Base-by-base conservation (phyloP, 2,329 filamentous ascomycete genomes). In the Juglanconis sp. region DNA sequence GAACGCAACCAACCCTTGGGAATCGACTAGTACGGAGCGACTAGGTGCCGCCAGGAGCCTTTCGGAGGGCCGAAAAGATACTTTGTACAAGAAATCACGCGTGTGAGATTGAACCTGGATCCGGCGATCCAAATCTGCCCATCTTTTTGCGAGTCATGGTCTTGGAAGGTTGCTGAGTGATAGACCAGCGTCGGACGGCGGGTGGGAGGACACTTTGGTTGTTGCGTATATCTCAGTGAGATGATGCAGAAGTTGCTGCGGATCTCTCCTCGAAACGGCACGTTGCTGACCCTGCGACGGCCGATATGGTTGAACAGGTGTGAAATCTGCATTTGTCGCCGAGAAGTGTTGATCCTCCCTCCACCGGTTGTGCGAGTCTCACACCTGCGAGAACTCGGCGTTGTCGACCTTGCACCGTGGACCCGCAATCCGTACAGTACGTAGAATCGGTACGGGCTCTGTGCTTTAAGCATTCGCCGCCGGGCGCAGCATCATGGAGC, bases 231-330 rank as follows among this genome's bases (percentile, higher is more conserved):
- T 24, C 17, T 24, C 2, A 24, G 17, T 24, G 17, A 51, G 57
- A 59, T 58, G 59, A 61, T 56, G 54, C 59, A 61, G 44, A 48
- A 46, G 36, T 53, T 57, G 49, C 59, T 57, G 59, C 59, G 56
- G 55, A 58, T 58, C 59, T 54, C 36, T 42, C 9, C 46, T 32
- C 56, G 36, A 49, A 34, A 31, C 35, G 17, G 46, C 51, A 32
- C 36, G 15, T 15, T 38, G 49, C 49, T 38, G 49, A 52, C n/a
- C 49, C 49, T 24, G 49, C 34, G 34, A 32, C 49, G 49, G 49
- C 38, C 34, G 49, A 52, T 24, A n/a, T 38, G 34, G 17, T 38
- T 7, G 24, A 24, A 24, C 24, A 24, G 24, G 24, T 34, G 49
- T 32, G 34, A 15, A 38, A 17, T n/a, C 34, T 52, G 49, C 34